Evolutionary conservation across 139 green algal genomes (phyloP), one percentile per base, ranked within the genome.

Genomic region (Micractinium sp.): DNA sequence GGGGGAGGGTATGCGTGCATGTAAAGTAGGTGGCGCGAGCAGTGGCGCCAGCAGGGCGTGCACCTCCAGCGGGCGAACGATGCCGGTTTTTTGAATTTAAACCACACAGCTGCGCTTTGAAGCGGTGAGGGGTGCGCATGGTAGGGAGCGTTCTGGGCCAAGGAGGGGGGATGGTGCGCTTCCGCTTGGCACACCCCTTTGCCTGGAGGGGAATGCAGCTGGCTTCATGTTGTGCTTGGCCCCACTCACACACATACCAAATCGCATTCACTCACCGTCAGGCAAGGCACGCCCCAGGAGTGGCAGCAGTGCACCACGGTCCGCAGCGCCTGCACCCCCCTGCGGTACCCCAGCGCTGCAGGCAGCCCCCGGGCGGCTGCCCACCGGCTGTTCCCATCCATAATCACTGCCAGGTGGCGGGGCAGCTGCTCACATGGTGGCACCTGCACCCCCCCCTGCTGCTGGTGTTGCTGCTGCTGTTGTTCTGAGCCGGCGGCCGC

Each of bases 311-410:
- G 60, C 39, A 97, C 92, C 0, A 91, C n/a, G 0, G 75, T 23
- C 25, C 91, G 87, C 71, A 97, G 89, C 20, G 92, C 73, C 35
- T 89, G 69, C n/a, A 96, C 90, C 12, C 95, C 95, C 15, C 31
- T 39, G 81, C 91, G 79, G 86, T 97, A 93, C 14, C 95, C 95
- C 19, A 66, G 27, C 1, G n/a, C 66, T 2, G 29, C 39, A 0
- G 90, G 81, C 29, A 93, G 67, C 3, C 91, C 86, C 0, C 87
- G 41, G 29, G 29, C 4, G 19, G 31, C 29, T n/a, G 95, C 95
- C 95, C 95, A 97, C 1, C 95, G 92, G 36, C 69, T 82, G 86
- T 97, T 97, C n/a, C 95, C 95, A 85, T 97, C 95, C 93, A 97
- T 96, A 39, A 97, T 97, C 35, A 80, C 27, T 15, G 83, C 83